Base-by-base conservation (phyloP, 352 stramenopile species). In the Elongisporangium senticosum region DNA sequence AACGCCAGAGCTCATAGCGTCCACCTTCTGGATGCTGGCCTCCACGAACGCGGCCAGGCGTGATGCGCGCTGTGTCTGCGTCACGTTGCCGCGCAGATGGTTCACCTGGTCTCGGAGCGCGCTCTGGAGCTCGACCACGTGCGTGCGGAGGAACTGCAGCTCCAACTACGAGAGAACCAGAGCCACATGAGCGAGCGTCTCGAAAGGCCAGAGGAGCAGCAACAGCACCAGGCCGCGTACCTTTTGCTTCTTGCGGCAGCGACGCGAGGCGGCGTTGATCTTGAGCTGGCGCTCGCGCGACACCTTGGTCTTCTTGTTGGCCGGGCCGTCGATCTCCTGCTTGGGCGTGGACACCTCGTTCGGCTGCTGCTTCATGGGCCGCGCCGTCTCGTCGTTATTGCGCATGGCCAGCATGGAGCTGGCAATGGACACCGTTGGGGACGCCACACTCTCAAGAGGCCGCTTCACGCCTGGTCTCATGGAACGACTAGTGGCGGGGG, bases 231-330 rank as follows among this genome's bases (percentile, higher is more conserved):
- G 13, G 22, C 10, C 21, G 37, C 62, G 21, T 28, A 75, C 68
- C 69, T 94, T 94, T 68, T 94, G 85, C 57, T 91, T 92, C 68
- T 91, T 89, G n/a, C 85, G 79, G 57, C 85, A 94, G 17, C 83
- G 75, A 2, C 85, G 70, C 0, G 80, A 91, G 57, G 85, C 85
- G 1, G 85, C 85, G 58, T 94, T 94, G 74, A 94, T 94, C 70
- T 92, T 94, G 39, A 94, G 79, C 61, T 94, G 85, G 0, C 85
- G 77, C 71, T 94, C 85, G 23, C 85, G 75, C 8, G 82, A 92
- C 7, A 94, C 85, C 68, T 94, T 94, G 49, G 76, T 86, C 67
- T 92, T 94, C 67, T 91, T 85, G 28, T 67, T 77, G 24, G 63
- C 58, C 7, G 72, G 61, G 23, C 54, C 37, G 51, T 59, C 13